These are phyloP conservation scores for Mucor sp. DNA, from an alignment of 371 early-diverging fungal genomes.

Conservation along the genomic window DNA sequence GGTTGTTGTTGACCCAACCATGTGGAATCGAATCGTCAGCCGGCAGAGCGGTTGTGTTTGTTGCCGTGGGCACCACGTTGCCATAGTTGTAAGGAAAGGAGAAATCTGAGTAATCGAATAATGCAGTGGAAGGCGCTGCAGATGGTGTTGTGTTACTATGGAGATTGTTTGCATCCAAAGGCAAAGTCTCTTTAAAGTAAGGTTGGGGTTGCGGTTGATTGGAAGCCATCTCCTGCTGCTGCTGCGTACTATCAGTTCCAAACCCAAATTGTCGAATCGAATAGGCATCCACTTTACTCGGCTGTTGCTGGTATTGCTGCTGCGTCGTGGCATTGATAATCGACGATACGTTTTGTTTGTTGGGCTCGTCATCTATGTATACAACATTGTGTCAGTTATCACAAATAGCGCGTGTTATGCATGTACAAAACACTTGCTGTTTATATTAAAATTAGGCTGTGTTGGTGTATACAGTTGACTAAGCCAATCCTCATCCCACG, in stretches of 20 bases:
- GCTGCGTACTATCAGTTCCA: not conserved
- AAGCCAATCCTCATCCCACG: conserved; percentile 13
- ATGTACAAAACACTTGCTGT: not conserved
- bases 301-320: not conserved
- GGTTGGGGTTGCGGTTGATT: not conserved
- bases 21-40: not conserved
- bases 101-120: conserved; percentile 4
- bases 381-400: not conserved
- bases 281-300: not conserved
- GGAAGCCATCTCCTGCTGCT: not conserved
- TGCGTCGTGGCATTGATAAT: not conserved
- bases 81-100: not conserved
- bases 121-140: not conserved
- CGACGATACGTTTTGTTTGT: not conserved
- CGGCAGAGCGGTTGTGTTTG: not conserved
- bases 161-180: not conserved
- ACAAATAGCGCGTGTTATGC: not conserved
- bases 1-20: not conserved
- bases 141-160: not conserved
- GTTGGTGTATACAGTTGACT: conserved; percentile 13
- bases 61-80: not conserved
- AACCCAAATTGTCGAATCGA: conserved; percentile 25
- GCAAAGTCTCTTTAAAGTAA: not conserved
- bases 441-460: not conserved
- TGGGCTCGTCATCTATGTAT: not conserved